Evolutionary conservation across 2,329 filamentous ascomycete genomes (phyloP).

Genomic region (Paradendryphiella salina): DNA sequence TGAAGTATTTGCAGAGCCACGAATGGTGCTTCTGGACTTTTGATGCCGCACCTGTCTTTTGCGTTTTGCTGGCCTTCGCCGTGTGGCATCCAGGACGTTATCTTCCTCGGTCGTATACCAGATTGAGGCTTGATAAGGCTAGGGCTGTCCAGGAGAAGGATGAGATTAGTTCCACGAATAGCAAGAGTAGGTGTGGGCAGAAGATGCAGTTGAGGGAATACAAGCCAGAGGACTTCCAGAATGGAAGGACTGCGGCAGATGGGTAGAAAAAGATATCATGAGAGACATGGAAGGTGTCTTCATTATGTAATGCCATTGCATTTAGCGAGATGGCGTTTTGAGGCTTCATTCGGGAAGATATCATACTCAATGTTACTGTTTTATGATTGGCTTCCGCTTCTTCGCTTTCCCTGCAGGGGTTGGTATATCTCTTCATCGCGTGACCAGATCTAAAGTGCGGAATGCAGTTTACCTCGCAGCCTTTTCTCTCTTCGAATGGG

Average conservation of each 20-base stretch:
- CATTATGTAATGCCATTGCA: conserved; percentile 23
- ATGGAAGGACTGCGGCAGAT: conserved; percentile 1
- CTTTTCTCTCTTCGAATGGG: too few relatives aligned
- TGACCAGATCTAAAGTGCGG: too few relatives aligned
- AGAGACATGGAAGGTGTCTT: neutral
- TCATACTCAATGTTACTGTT: conserved; percentile 7
- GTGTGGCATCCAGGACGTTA: conserved; percentile 53
- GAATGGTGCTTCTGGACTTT: conserved; percentile 61
- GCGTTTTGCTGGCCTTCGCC: conserved; percentile 55
- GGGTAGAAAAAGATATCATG: conserved; percentile 2
- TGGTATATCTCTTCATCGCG: neutral
- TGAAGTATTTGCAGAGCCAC: conserved; percentile 55
- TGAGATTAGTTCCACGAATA: conserved; percentile 28
- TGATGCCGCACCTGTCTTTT: conserved; percentile 55
- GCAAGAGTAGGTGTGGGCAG: conserved; percentile 4
- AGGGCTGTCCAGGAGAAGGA: conserved; percentile 41
- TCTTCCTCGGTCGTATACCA: conserved; percentile 39
- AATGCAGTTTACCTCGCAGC: too few relatives aligned
- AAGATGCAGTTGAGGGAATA: conserved; percentile 25
- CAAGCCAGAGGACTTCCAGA: conserved; percentile 32
- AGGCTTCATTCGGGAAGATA: conserved; percentile 11
- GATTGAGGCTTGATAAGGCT: conserved; percentile 34
- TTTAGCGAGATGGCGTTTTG: conserved; percentile 20
- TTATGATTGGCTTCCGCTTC: neutral
- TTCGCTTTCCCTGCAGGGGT: neutral